Evolutionary conservation across 2,329 filamentous ascomycete species (phyloP).

Genomic region (Xylariaceae sp.): DNA sequence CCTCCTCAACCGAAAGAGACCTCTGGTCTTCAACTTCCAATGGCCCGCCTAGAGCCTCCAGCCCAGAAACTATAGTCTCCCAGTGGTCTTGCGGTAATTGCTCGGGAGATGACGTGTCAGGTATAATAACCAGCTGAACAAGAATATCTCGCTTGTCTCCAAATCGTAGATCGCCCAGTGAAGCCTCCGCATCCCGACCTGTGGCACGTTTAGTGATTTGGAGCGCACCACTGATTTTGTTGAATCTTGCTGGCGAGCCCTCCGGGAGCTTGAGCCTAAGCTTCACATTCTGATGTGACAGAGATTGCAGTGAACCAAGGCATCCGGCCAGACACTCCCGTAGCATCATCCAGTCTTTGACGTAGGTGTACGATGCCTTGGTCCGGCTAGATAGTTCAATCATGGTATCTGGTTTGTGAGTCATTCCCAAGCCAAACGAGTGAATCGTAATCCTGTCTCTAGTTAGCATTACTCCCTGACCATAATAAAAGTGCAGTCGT

Average conservation of each 20-base stretch:
- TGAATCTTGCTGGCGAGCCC: slow-evolving; percentile 94
- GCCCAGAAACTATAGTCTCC: slow-evolving; percentile 93
- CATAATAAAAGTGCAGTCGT: slow-evolving; percentile 36
- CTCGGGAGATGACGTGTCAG: slow-evolving; percentile 77
- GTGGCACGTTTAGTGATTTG: slow-evolving; percentile 96
- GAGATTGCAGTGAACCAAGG: slow-evolving; percentile 82
- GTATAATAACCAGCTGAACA: slow-evolving; percentile 86
- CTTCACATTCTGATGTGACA: slow-evolving; percentile 98
- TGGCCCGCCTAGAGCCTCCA: slow-evolving; percentile 87
- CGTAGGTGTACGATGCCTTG: slow-evolving; percentile 95
- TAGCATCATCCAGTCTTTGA: slow-evolving; percentile 99
- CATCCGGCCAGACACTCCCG: slow-evolving; percentile 93
- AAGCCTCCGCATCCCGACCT: slow-evolving; percentile 87
- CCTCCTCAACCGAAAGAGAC: slow-evolving; percentile 81
- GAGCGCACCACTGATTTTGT: slow-evolving; percentile 94
- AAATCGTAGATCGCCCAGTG: slow-evolving; percentile 85
- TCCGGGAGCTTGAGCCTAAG: slow-evolving; percentile 90
- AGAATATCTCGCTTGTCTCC: slow-evolving; percentile 92
- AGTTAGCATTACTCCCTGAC: slow-evolving; percentile 23
- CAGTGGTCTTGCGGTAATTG: slow-evolving; percentile 87
- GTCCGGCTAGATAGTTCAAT: slow-evolving; percentile 93
- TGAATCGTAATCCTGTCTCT: slow-evolving; percentile 75
- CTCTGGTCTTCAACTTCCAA: slow-evolving; percentile 82
- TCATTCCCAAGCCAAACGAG: slow-evolving; percentile 92
- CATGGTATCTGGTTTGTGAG: slow-evolving; percentile 98